A percentile compares a stretch with the other conserved stretches of the same genome.
Conservation (phyloP, 441 rosid genomes). For the Francoa sonchifolia region DNA sequence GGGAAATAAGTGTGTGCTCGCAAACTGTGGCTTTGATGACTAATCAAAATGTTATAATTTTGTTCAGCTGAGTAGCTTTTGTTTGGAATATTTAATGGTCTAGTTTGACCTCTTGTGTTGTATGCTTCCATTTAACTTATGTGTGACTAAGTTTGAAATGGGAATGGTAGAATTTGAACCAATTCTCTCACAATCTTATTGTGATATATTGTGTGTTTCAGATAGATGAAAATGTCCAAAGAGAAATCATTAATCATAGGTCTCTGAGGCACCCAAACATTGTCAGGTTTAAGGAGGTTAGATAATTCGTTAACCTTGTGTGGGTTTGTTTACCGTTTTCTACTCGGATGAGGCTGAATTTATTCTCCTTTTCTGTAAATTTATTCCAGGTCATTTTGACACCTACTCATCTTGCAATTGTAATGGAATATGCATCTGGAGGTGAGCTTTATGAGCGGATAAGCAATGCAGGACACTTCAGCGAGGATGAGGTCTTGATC, state of each 20-base stretch:
- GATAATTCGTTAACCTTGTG: neutral
- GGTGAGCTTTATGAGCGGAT: conserved; percentile 84
- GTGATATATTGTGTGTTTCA: conserved; percentile 15
- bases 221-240: conserved; percentile 68
- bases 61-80: too few relatives aligned
- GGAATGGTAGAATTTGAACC: too few relatives aligned
- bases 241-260: conserved; percentile 67
- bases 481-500: conserved; percentile 72
- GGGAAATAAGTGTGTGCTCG: too few relatives aligned
- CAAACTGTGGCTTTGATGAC: too few relatives aligned
- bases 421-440: conserved; percentile 93
- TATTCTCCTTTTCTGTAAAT: neutral
- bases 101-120: too few relatives aligned
- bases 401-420: conserved; percentile 70
- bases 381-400: conserved; percentile 49
- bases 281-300: conserved; percentile 60
- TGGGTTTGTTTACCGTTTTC: too few relatives aligned
- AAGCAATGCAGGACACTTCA: conserved; percentile 84
- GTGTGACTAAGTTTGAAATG: too few relatives aligned
- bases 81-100: too few relatives aligned
- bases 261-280: conserved; percentile 60
- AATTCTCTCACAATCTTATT: too few relatives aligned
- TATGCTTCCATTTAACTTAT: too few relatives aligned
- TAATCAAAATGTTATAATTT: too few relatives aligned
- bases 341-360: neutral